Evolutionary conservation across 352 stramenopile species (phyloP).

Genomic region (Globisporangium alternatum): DNA sequence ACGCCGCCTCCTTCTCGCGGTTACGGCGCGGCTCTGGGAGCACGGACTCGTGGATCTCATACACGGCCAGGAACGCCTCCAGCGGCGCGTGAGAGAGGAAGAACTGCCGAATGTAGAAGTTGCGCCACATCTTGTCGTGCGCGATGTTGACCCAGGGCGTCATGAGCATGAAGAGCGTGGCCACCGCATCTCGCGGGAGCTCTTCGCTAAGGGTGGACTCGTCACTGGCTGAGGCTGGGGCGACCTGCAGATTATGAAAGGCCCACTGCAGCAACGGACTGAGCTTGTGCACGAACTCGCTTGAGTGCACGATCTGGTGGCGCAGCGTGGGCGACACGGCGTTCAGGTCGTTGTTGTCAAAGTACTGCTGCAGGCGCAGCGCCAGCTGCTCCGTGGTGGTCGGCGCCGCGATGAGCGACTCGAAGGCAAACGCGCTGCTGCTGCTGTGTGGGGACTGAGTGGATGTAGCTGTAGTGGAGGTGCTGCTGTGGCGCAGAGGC

Average conservation of each 20-base stretch:
- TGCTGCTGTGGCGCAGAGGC: neutral
- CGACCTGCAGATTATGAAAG: conserved; percentile 23
- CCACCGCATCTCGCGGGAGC: conserved; percentile 7
- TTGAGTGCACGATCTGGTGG: conserved; percentile 29
- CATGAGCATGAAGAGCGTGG: conserved; percentile 37
- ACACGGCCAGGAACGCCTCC: conserved; percentile 34
- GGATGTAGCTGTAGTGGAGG: neutral
- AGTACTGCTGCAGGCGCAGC: conserved; percentile 35
- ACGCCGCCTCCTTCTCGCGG: conserved; percentile 21
- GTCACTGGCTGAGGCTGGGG: neutral
- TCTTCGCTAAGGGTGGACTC: neutral
- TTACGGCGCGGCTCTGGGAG: conserved; percentile 2
- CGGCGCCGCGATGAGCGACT: conserved; percentile 22
- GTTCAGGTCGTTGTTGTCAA: conserved; percentile 24
- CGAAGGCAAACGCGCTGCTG: conserved; percentile 18
- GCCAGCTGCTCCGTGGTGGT: conserved; percentile 16
- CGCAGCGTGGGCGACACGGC: conserved; percentile 23
- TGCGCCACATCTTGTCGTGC: conserved; percentile 37
- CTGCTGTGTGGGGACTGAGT: neutral
- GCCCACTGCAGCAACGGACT: conserved; percentile 36
- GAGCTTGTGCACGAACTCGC: conserved; percentile 27
- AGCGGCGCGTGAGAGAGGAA: conserved; percentile 49
- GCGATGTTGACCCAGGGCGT: conserved; percentile 54
- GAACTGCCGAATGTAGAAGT: conserved; percentile 66
- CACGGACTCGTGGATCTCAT: conserved; percentile 20